Percentiles rank a stretch among this genome's conserved stretches.
Evolutionary conservation across 1,284 basidiomycete species (phyloP).

Genomic region (Sporisorium iseilematis-ciliati): DNA sequence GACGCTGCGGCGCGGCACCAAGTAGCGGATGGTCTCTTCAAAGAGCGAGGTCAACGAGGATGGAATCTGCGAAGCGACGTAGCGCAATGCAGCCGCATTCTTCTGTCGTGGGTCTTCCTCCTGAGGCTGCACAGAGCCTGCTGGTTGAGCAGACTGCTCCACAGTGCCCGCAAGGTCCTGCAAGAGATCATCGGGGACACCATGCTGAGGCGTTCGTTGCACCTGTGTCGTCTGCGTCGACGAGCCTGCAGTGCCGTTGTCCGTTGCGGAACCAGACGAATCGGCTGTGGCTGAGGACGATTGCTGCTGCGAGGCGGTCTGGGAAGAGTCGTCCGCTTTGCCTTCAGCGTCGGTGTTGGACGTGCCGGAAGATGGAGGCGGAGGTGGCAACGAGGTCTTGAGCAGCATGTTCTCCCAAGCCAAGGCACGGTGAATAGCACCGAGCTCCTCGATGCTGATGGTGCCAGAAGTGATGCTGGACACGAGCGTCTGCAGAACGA

Average conservation of each 20-base stretch:
- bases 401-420: constrained; percentile 88
- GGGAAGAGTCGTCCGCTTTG: constrained; percentile 19
- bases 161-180: constrained; percentile 51
- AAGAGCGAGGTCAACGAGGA: constrained; percentile 85
- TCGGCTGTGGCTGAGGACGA: constrained; percentile 1
- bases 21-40: constrained; percentile 88
- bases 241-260: constrained; percentile 6
- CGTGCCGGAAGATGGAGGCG: constrained; percentile 11
- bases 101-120: constrained; percentile 36
- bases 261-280: constrained; percentile 1
- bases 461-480: constrained; percentile 72
- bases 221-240: constrained; percentile 20
- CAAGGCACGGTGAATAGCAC: constrained; percentile 83
- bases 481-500: constrained; percentile 76
- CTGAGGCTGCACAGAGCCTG: constrained; percentile 21
- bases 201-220: constrained; percentile 40
- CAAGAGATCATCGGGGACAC: constrained; percentile 41
- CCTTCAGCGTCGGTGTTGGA: constrained; percentile 19
- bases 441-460: constrained; percentile 79
- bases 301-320: constrained; percentile 10
- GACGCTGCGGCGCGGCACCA: constrained; percentile 80
- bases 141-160: constrained; percentile 22
- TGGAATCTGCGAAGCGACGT: constrained; percentile 84
- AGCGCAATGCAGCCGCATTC: constrained; percentile 74
- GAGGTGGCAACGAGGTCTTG: constrained; percentile 71